These are phyloP conservation scores for Murraya koenigii DNA, from an alignment of 345 rosid species.

Conservation along the genomic window DNA sequence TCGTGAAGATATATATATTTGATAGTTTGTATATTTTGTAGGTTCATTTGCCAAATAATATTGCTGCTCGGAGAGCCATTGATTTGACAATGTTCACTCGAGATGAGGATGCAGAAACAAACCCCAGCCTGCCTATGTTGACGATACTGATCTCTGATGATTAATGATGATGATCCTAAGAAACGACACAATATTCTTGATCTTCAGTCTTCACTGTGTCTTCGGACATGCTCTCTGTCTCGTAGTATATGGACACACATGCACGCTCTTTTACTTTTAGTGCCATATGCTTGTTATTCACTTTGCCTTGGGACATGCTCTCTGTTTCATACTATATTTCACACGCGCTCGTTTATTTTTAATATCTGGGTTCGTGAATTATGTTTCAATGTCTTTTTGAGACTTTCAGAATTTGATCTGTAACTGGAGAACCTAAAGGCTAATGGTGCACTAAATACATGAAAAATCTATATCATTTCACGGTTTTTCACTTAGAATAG, in stretches of 20 bases:
- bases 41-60: no score
- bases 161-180: neutral
- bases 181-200: neutral
- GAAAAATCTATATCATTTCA: no score
- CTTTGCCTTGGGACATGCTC: no score
- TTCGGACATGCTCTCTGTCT: neutral
- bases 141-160: neutral
- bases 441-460: no score
- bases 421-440: no score
- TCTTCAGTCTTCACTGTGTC: neutral
- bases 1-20: no score
- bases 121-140: neutral
- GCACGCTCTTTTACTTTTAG: neutral
- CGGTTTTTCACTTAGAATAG: accelerated
- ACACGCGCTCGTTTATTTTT: no score
- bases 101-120: neutral
- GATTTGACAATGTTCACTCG: neutral
- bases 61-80: no score
- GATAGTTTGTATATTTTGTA: no score
- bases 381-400: neutral
- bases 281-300: neutral
- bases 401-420: neutral
- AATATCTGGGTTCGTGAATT: neutral
- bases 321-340: no score
- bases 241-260: neutral